A percentile compares a stretch with the other conserved stretches of the same genome.
These are phyloP conservation scores for Candida ovalis DNA, from an alignment of 805 yeast genomes.

Conservation along the genomic window DNA sequence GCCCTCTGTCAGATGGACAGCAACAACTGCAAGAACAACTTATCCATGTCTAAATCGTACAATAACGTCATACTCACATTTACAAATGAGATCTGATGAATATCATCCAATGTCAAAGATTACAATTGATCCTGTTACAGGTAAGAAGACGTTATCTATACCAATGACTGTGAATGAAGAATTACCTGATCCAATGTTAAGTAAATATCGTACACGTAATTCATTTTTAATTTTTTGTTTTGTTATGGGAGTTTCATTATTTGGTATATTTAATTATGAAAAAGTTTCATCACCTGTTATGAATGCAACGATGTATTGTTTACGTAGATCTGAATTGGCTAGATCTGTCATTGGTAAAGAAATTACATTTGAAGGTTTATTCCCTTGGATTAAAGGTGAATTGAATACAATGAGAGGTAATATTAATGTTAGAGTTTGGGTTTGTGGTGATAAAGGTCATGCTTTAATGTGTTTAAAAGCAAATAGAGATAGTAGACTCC, in stretches of 20 bases:
- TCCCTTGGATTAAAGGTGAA: constrained; percentile 89
- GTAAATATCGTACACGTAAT: constrained; percentile 44
- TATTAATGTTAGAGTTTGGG: constrained; percentile 68
- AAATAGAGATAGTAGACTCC: constrained; percentile 55
- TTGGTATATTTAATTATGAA: constrained; percentile 86
- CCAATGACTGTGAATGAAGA: constrained; percentile 68
- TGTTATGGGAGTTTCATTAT: constrained; percentile 51
- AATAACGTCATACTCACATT: not conserved
- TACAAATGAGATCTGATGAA: constrained; percentile 12
- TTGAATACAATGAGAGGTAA: constrained; percentile 80
- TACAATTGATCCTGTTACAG: constrained; percentile 20
- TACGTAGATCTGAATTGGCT: constrained; percentile 71
- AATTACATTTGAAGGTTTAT: constrained; percentile 65
- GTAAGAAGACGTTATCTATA: constrained; percentile 21
- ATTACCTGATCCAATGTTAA: constrained; percentile 74
- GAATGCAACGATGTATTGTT: constrained; percentile 77
- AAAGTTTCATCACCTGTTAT: constrained; percentile 87
- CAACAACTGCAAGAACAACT: not conserved
- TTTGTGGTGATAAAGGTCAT: constrained; percentile 58
- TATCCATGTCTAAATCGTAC: not conserved
- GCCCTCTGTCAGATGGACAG: not conserved
- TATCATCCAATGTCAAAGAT: constrained; percentile 19
- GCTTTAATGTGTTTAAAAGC: constrained; percentile 66
- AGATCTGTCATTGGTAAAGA: constrained; percentile 65
- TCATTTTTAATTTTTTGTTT: constrained; percentile 54